Conservation (phyloP, 768 basidiomycete species). For the Tricholoma matsutake region DNA sequence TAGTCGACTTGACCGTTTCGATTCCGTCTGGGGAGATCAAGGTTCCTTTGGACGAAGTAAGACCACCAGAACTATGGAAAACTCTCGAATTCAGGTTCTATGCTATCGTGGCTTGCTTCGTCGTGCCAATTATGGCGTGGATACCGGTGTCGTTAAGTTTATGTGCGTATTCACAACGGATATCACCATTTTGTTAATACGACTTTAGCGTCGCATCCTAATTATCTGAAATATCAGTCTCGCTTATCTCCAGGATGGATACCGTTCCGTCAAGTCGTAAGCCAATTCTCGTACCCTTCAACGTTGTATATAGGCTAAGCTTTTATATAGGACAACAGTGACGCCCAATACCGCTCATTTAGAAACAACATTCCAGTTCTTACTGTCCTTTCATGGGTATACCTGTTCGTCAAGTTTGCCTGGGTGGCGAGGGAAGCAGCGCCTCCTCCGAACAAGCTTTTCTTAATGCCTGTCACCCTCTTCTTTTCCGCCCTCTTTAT, state of each 20-base stretch:
- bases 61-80: conserved; percentile 61
- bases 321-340: conserved; percentile 78
- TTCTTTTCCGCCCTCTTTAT: conserved; percentile 64
- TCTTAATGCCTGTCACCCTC: conserved; percentile 56
- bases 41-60: conserved; percentile 19
- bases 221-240: conserved; percentile 58
- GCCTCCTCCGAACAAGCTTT: conserved; percentile 22
- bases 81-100: conserved; percentile 83
- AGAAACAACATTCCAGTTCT: conserved; percentile 75
- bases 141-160: conserved; percentile 70
- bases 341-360: conserved; percentile 87
- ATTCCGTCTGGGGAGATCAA: conserved; percentile 42
- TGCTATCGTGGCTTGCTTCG: conserved; percentile 53
- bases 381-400: conserved; percentile 40
- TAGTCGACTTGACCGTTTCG: conserved; percentile 50
- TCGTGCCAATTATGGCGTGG: conserved; percentile 74
- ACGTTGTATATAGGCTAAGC: conserved; percentile 6
- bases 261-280: conserved; percentile 71
- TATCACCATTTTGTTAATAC: conserved; percentile 1
- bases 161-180: conserved; percentile 46
- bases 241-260: conserved; percentile 78
- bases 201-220: conserved; percentile 65
- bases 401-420: conserved; percentile 53
- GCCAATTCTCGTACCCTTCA: conserved; percentile 24
- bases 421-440: conserved; percentile 34